Conservation (phyloP, 1,284 basidiomycete genomes). For the Pseudozyma tsukubaensis region DNA sequence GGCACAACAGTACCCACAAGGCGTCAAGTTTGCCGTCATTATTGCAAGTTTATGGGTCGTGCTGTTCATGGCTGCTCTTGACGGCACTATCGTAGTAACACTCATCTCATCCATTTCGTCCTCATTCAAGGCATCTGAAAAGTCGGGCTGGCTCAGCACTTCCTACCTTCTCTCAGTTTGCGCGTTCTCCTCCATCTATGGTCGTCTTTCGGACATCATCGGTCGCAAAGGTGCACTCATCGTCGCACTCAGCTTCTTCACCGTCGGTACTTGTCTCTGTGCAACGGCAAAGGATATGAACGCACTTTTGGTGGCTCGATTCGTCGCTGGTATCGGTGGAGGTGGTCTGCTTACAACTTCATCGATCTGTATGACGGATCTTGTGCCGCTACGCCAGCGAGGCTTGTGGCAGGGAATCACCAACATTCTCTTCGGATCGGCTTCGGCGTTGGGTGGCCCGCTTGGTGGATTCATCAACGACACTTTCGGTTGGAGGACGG, state of each 20-base stretch:
- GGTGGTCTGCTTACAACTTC: constrained; percentile 70
- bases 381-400: constrained; percentile 69
- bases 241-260: constrained; percentile 61
- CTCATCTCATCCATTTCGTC: constrained; percentile 63
- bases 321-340: constrained; percentile 71
- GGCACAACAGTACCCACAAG: constrained; percentile 14
- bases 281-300: constrained; percentile 55
- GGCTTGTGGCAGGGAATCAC: constrained; percentile 70
- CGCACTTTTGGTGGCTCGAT: constrained; percentile 65
- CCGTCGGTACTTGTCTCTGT: constrained; percentile 62
- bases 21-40: constrained; percentile 57
- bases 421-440: constrained; percentile 66
- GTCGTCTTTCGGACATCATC: constrained; percentile 64
- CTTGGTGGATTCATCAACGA: constrained; percentile 60
- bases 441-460: constrained; percentile 66
- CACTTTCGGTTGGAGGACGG: constrained; percentile 60
- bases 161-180: constrained; percentile 66
- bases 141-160: constrained; percentile 64
- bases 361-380: constrained; percentile 70
- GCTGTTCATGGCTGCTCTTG: constrained; percentile 61
- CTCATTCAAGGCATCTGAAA: constrained; percentile 64
- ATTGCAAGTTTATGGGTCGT: constrained; percentile 65
- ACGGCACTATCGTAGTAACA: constrained; percentile 66
- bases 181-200: constrained; percentile 66
- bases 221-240: constrained; percentile 64